Conservation (phyloP, 164 flowering plant species). For the Brasenia schreberi region DNA sequence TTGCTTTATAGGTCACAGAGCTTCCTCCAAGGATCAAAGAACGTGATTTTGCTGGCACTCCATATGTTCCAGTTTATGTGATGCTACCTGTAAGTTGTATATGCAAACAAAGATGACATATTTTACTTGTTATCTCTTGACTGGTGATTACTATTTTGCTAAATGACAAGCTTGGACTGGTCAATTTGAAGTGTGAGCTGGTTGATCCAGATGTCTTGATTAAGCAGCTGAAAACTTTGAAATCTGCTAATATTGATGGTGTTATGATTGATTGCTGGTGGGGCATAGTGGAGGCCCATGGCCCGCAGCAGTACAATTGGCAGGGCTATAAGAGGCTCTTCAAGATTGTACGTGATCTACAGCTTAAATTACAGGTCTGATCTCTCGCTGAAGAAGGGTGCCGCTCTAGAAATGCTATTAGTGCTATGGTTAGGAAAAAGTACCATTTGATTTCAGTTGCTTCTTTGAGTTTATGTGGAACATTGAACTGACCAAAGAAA, state of each 20-base stretch:
- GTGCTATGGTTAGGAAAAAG: no score
- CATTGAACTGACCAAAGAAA: no score
- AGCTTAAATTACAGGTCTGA: constrained; percentile 75
- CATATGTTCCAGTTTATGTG: constrained; percentile 83
- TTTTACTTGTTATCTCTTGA: neutral
- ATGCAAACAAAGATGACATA: neutral
- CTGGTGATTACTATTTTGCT: neutral
- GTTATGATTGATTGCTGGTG: constrained; percentile 96
- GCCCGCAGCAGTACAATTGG: constrained; percentile 77
- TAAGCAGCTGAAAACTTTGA: constrained; percentile 65
- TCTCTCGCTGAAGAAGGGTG: neutral
- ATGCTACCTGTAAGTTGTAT: constrained; percentile 77
- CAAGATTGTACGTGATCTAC: constrained; percentile 66
- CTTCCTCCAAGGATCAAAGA: constrained; percentile 34
- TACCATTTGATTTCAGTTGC: no score
- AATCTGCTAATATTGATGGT: constrained; percentile 75
- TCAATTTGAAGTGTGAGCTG: constrained; percentile 74
- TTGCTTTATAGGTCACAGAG: constrained; percentile 46
- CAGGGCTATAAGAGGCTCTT: constrained; percentile 68
- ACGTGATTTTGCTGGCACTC: constrained; percentile 79
- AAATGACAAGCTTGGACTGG: constrained; percentile 58
- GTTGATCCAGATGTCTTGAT: constrained; percentile 73
- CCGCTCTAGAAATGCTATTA: no score
- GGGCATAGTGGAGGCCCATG: constrained; percentile 85
- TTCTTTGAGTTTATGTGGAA: no score